Evolutionary conservation across 352 stramenopile genomes (phyloP), one percentile per base, ranked within the genome.

Genomic region (Pythium rhizo-oryzae): DNA sequence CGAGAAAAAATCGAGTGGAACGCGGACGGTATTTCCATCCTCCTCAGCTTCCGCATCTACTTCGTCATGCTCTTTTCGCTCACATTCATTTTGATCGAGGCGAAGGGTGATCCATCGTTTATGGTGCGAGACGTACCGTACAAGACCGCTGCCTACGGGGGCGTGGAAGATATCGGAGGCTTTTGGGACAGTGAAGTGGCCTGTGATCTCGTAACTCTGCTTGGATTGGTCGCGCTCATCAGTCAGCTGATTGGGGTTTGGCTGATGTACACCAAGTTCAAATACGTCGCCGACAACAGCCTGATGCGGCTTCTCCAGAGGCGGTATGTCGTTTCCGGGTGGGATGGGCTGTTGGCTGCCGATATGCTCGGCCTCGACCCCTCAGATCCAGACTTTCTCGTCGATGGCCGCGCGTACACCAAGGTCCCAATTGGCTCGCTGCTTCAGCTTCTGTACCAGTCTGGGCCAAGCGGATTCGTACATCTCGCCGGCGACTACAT

Each of bases 101-200:
- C 69, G 21, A 59, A 65, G 1, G 78, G 79, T 9, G 59, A 51
- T 6, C 77, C 79, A 0, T 76, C 79, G 8, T 82, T 87, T 51
- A 84, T 87, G 79, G 60, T 73, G 39, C 78, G 76, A 18, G 52
- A 69, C 4, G 37, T 62, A 2, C 55, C 68, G 8, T 54, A 63
- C n/a, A 85, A 74, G 24, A 56, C 67, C 39, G 70, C 68, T 18
- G 75, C 82, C 16, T 86, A 75, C 30, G 79, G 81, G 5, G 79
- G 78, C 0, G 65, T 62, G 7, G 72, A 72, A 4, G 62, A 74
- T 11, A 63, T 88, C 13, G 61, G 70, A 6, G 54, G 59, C 21
- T 86, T 90, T 57, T 90, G 79, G 77, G 55, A 64, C 9, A 87
- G 67, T 33, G 81, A 90, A 58, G 78, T 86, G 57, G 75, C 85